Conservation (phyloP, 75 land plant genomes). For the Isoetes taiwanensis region DNA sequence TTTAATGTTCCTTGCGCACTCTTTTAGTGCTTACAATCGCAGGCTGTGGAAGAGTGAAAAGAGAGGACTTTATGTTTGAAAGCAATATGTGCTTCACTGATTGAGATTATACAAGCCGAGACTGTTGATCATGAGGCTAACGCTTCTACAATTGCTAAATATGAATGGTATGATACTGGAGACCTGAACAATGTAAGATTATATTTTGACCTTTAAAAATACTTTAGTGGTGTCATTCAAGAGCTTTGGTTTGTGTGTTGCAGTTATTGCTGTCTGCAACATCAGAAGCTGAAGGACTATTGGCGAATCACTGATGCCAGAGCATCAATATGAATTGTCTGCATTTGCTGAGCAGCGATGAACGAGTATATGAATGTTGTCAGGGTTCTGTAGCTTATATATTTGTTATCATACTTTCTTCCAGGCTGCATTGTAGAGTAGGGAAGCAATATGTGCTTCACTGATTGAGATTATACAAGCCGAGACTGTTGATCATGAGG, state of each 20-base stretch:
- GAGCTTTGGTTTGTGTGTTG: not conserved
- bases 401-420: not conserved
- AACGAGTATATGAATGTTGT: not conserved
- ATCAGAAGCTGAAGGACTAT: conserved; percentile 53
- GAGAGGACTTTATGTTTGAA: conserved; percentile 40
- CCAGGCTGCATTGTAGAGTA: conserved; percentile 53
- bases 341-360: conserved; percentile 50
- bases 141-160: no score
- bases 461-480: conserved; percentile 36
- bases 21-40: not conserved
- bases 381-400: not conserved
- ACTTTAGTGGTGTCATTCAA: not conserved
- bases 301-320: conserved; percentile 35
- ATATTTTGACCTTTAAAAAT: not conserved
- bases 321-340: conserved; percentile 48
- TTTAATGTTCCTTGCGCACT: not conserved
- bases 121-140: no score
- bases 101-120: no score
- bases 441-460: conserved; percentile 40
- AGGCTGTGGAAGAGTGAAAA: conserved; percentile 70
- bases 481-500: no score
- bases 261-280: conserved; percentile 60
- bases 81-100: conserved; percentile 41
- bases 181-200: conserved; percentile 57
- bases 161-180: conserved; percentile 51